Evolutionary conservation across 495 filamentous ascomycete species (phyloP), one percentile per base, ranked within the genome.

Genomic region (Hypoxylon cercidicola): DNA sequence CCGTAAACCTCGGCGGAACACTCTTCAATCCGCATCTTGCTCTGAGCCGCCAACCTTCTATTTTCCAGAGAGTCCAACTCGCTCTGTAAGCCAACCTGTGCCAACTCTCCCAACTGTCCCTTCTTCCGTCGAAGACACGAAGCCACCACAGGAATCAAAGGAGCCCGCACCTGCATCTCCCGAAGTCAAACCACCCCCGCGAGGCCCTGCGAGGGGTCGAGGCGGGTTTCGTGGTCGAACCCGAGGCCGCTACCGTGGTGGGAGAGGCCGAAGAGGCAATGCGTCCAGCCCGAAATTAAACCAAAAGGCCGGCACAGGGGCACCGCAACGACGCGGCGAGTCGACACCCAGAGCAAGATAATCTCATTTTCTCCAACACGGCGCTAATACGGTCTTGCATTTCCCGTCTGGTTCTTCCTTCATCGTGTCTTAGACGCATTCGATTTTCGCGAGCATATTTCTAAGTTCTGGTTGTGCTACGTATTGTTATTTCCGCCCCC

Each of bases 21-120:
- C 71, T 43, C 63, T 71, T 23, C 71, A 74, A 19, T 69, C 69
- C 16, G 48, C 69, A 46, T 72, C 71, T 51, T 74, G 69, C 47
- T 60, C 71, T 2, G 71, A 72, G 4, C 62, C 58, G n/a, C 55
- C 60, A 7, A 16, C 53, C 2, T 52, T 64, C n/a, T 53, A 55
- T 56, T 50, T 64, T 20, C 59, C 57, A 15, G 60, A 44, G 28
- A 74, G 69, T 43, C 69, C 71, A 21, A 44, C 65, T 28, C 71
- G 71, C 12, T 69, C 68, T 16, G 63, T 68, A 32, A 74, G 71
- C 43, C 71, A 74, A 51, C 68, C 71, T 12, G 13, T 67, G 15
- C 68, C 71, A 18, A 64, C 54, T 18, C 63, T 60, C n/a, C 71
- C 55, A 20, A 47, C 52, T 32, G 30, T 35, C 39, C 18, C 25